A percentile compares a stretch with the other conserved stretches of the same genome.
phyloP scores from a whole-genome alignment of 2,329 filamentous ascomycete genomes.

The Cadophora gregata region DNA sequence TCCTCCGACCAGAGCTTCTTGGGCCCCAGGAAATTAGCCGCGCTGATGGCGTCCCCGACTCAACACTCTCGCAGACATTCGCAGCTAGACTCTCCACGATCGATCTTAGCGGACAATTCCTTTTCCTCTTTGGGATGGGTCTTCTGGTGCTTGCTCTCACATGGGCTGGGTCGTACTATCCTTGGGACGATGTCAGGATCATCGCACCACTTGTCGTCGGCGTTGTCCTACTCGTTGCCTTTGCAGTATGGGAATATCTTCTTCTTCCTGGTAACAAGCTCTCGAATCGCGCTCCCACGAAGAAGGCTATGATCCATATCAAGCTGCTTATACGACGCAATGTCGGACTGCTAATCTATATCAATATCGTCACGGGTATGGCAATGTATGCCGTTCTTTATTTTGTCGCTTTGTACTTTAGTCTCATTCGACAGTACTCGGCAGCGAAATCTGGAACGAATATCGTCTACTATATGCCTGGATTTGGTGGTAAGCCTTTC shows the following conservation, averaged over 20 bases:
- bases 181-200: constrained; percentile 49
- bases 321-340: constrained; percentile 62
- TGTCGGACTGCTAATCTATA: constrained; percentile 63
- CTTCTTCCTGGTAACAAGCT: constrained; percentile 54
- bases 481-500: constrained; percentile 57
- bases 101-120: constrained; percentile 60
- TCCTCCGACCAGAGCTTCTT: constrained; percentile 64
- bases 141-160: constrained; percentile 53
- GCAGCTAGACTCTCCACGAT: constrained; percentile 56
- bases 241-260: constrained; percentile 52
- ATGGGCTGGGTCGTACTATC: constrained; percentile 51
- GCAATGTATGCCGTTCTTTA: constrained; percentile 64
- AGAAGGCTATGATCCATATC: constrained; percentile 70
- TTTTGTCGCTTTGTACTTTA: constrained; percentile 73
- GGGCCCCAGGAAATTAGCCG: constrained; percentile 51
- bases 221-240: constrained; percentile 46
- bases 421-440: constrained; percentile 60
- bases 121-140: constrained; percentile 52
- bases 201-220: constrained; percentile 49
- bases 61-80: constrained; percentile 37
- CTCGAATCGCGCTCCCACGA: constrained; percentile 55
- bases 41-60: constrained; percentile 53
- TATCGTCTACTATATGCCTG: constrained; percentile 68
- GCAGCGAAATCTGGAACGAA: constrained; percentile 59
- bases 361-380: constrained; percentile 57